These are phyloP conservation scores for Suaeda aralocaspica DNA, from an alignment of 148 eudicot species.

Conservation along the genomic window DNA sequence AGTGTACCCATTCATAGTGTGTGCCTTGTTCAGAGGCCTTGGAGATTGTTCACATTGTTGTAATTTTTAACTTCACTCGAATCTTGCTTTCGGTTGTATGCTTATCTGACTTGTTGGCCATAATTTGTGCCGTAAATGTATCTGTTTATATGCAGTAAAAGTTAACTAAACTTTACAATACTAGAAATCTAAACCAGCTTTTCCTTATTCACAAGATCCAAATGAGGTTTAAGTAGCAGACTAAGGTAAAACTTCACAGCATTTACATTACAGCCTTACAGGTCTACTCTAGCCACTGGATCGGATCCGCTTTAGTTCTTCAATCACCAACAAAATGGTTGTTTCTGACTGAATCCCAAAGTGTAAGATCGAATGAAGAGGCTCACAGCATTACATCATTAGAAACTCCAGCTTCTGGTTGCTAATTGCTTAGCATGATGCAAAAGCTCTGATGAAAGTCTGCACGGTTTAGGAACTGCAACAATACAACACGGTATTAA, in stretches of 20 bases:
- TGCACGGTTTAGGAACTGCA: conserved; percentile 63
- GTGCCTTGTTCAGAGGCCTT: too few species aligned
- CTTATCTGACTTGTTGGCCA: too few species aligned
- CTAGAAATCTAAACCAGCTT: neutral
- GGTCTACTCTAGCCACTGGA: neutral
- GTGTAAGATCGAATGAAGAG: neutral
- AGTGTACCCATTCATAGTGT: too few species aligned
- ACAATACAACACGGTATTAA: conserved; percentile 6
- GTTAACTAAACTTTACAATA: too few species aligned
- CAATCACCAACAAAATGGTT: neutral
- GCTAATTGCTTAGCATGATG: conserved; percentile 17
- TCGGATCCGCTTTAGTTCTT: neutral
- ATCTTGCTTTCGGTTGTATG: too few species aligned
- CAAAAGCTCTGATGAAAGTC: conserved; percentile 61
- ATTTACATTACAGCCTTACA: too few species aligned
- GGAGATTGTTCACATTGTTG: too few species aligned
- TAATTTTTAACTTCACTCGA: too few species aligned
- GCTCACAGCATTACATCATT: conserved; percentile 53
- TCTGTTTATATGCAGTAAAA: too few species aligned
- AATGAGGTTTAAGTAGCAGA: too few species aligned
- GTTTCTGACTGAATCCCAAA: neutral
- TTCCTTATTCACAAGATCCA: neutral
- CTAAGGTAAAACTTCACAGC: neutral
- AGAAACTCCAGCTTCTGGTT: conserved; percentile 28
- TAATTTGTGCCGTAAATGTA: too few species aligned